These are phyloP conservation scores for Elaeis oleifera DNA, from an alignment of 202 grass and related monocot species.

Conservation along the genomic window DNA sequence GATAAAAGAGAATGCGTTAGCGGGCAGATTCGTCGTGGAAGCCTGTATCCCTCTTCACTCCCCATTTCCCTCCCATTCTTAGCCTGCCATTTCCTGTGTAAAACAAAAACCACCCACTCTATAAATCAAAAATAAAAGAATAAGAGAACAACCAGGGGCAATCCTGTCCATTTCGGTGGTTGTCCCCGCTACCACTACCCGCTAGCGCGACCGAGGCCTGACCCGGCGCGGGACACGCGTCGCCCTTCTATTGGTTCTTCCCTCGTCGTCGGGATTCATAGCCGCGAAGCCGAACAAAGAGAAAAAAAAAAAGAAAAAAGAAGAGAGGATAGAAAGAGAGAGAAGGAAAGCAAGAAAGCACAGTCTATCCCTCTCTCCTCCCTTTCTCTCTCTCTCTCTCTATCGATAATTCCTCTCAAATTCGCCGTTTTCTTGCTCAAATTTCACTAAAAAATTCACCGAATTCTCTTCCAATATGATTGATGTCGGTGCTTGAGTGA, in stretches of 20 bases:
- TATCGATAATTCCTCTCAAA: not conserved
- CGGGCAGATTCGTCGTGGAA: too few species aligned
- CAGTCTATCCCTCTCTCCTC: slow-evolving; percentile 4
- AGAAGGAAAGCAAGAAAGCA: not conserved
- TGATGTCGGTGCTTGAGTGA: not conserved
- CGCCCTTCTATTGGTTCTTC: not conserved
- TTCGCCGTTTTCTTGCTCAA: not conserved
- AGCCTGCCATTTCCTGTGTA: too few species aligned
- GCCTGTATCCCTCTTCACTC: too few species aligned
- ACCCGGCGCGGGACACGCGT: not conserved
- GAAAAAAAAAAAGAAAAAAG: not conserved
- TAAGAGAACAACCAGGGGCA: too few species aligned
- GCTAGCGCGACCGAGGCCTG: slow-evolving; percentile 11
- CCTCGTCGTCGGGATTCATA: slow-evolving; percentile 11
- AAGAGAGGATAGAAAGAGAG: too few species aligned
- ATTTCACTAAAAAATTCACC: not conserved
- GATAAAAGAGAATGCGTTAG: too few species aligned
- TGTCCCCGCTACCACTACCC: not conserved
- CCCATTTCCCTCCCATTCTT: too few species aligned
- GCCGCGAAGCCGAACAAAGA: not conserved
- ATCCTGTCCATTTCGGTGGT: too few species aligned
- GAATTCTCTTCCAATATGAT: not conserved
- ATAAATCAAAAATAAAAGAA: too few species aligned
- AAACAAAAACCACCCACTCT: too few species aligned
- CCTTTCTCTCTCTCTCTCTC: not conserved